Evolutionary conservation across 140 eudicot species (phyloP).

Genomic region (Oenanthe javanica): DNA sequence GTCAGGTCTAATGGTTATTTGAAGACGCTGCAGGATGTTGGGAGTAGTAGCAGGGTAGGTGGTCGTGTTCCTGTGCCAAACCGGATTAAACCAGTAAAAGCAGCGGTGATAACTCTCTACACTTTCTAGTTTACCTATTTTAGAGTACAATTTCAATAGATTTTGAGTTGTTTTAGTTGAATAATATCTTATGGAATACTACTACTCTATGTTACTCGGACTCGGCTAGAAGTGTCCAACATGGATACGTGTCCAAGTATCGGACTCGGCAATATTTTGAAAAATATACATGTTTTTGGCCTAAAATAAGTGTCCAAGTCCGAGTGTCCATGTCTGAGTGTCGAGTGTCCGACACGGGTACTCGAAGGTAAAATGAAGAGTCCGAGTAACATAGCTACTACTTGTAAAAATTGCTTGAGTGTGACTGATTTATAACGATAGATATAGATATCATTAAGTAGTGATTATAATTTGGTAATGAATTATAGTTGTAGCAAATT

Average conservation of each 20-base stretch:
- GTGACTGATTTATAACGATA: not conserved
- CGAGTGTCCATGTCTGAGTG: no score
- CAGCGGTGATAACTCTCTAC: slow-evolving; percentile 12
- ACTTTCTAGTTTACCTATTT: not conserved
- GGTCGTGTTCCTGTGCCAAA: slow-evolving; percentile 9
- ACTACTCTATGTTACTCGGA: no score
- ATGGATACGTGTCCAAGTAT: no score
- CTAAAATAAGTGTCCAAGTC: no score
- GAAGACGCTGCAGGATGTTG: slow-evolving; percentile 23
- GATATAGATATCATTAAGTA: not conserved
- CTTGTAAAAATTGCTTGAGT: not conserved
- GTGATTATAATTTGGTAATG: not conserved
- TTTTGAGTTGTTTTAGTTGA: not conserved
- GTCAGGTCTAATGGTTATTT: slow-evolving; percentile 40
- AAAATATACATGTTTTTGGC: no score
- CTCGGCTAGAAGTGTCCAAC: no score
- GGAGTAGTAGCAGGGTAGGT: slow-evolving; percentile 8
- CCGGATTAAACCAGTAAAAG: slow-evolving; percentile 12
- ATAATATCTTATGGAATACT: not conserved
- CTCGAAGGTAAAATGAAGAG: no score
- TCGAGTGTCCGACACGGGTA: no score
- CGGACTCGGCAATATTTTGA: no score
- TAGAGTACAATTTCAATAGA: not conserved
- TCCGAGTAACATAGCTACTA: no score
- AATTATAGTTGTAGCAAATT: not conserved